These are phyloP conservation scores for Ramaria rubella DNA, from an alignment of 768 basidiomycete genomes.

Conservation along the genomic window DNA sequence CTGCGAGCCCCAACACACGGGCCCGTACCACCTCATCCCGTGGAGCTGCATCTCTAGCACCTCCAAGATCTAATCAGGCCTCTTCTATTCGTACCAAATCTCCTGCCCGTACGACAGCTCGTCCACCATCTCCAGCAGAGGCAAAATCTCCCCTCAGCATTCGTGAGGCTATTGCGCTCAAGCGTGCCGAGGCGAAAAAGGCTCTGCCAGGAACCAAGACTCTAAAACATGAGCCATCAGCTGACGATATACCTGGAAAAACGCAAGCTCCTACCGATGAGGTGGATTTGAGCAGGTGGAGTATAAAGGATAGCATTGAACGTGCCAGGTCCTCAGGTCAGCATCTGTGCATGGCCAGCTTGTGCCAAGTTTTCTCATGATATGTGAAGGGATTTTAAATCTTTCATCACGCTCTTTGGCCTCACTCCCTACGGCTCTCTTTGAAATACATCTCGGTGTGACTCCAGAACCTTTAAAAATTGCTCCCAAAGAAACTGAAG, in stretches of 20 bases:
- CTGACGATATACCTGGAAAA: not conserved
- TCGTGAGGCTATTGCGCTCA: slow-evolving; percentile 74
- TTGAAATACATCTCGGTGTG: slow-evolving; percentile 73
- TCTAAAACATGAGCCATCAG: not conserved
- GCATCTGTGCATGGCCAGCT: slow-evolving; percentile 16
- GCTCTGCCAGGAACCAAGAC: slow-evolving; percentile 22
- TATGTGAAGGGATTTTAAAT: slow-evolving; percentile 61
- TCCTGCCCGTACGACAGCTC: not conserved
- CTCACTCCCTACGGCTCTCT: slow-evolving; percentile 71
- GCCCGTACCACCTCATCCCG: slow-evolving; percentile 9
- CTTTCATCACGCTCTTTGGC: slow-evolving; percentile 64
- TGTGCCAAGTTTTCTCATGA: slow-evolving; percentile 31
- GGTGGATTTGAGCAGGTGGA: slow-evolving; percentile 56
- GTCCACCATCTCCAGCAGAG: slow-evolving; percentile 3
- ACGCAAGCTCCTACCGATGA: slow-evolving; percentile 32
- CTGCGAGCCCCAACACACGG: not conserved
- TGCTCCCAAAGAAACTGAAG: slow-evolving; percentile 36
- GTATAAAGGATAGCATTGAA: slow-evolving; percentile 69
- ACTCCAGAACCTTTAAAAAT: slow-evolving; percentile 64
- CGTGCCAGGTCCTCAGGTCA: slow-evolving; percentile 72
- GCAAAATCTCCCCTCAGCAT: slow-evolving; percentile 37
- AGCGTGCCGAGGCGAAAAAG: slow-evolving; percentile 74
- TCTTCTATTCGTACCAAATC: slow-evolving; percentile 5
- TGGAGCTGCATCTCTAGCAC: slow-evolving; percentile 1
- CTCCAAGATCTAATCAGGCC: not conserved